Percentiles rank a stretch among this genome's conserved stretches.
These are phyloP conservation scores for Calonectria leucothoes DNA, from an alignment of 2,329 filamentous ascomycete species.

Conservation along the genomic window DNA sequence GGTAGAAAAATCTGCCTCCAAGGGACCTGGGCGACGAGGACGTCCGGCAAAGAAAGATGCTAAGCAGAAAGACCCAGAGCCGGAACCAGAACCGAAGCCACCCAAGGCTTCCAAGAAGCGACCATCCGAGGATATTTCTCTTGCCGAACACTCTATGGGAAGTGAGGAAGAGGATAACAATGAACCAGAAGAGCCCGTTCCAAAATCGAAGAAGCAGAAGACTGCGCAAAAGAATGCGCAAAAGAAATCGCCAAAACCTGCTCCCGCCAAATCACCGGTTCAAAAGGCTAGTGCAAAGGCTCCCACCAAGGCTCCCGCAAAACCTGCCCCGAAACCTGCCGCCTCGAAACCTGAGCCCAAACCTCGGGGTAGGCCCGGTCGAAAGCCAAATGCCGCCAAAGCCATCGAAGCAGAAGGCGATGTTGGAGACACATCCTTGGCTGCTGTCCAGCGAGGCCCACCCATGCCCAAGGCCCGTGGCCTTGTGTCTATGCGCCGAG, in stretches of 20 bases:
- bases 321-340: constrained; percentile 27
- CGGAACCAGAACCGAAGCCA: constrained; percentile 15
- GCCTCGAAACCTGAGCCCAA: constrained; percentile 36
- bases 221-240: constrained; percentile 27
- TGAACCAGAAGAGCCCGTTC: constrained; percentile 37
- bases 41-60: constrained; percentile 27
- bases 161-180: constrained; percentile 32
- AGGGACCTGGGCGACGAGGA: constrained; percentile 18
- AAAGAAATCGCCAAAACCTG: constrained; percentile 40
- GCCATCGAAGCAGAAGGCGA: constrained; percentile 46
- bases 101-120: constrained; percentile 32
- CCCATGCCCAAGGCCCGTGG: constrained; percentile 67
- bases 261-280: too few species aligned
- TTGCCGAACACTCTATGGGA: constrained; percentile 1
- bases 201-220: constrained; percentile 42
- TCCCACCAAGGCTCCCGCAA: constrained; percentile 1
- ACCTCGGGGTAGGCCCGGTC: constrained; percentile 37
- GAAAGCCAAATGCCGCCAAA: constrained; percentile 41
- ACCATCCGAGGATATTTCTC: constrained; percentile 8
- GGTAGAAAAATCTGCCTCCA: constrained; percentile 20
- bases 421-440: constrained; percentile 58
- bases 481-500: constrained; percentile 63
- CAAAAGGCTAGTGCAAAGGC: constrained; percentile 23
- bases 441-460: constrained; percentile 64
- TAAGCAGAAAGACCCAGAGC: constrained; percentile 27